These are phyloP conservation scores for Hypericum perforatum DNA, from an alignment of 345 rosid species.

Conservation along the genomic window DNA sequence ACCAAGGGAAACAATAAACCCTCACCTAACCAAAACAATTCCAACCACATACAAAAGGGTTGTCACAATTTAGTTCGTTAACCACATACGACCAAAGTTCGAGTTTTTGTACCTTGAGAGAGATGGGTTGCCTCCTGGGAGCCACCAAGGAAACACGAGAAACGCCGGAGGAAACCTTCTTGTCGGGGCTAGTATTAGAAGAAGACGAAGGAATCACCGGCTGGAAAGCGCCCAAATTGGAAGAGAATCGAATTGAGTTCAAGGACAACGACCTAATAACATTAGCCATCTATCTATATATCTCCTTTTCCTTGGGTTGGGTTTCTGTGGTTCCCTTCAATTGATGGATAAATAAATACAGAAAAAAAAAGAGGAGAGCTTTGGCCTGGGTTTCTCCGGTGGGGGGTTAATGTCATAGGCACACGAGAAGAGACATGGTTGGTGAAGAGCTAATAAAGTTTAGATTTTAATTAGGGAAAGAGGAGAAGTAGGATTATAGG, in stretches of 20 bases:
- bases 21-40: neutral
- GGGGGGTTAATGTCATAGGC: neutral
- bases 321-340: too few species aligned
- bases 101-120: conserved; percentile 35
- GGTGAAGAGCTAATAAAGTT: too few species aligned
- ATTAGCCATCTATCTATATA: conserved; percentile 47
- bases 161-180: conserved; percentile 29
- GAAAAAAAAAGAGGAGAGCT: neutral
- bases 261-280: conserved; percentile 34
- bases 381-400: conserved; percentile 1
- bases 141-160: conserved; percentile 17
- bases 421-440: neutral
- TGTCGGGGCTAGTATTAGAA: conserved; percentile 15
- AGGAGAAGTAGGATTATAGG: too few species aligned
- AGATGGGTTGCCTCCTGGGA: conserved; percentile 28
- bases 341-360: neutral
- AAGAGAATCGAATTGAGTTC: conserved; percentile 34
- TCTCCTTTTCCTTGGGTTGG: too few species aligned
- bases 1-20: neutral
- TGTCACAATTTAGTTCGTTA: neutral
- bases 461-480: too few species aligned
- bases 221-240: conserved; percentile 29
- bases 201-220: conserved; percentile 19
- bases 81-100: neutral
- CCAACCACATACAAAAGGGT: conserved; percentile 6